Conservation (phyloP, 1,284 basidiomycete species). For the Amylostereum chailletii region DNA sequence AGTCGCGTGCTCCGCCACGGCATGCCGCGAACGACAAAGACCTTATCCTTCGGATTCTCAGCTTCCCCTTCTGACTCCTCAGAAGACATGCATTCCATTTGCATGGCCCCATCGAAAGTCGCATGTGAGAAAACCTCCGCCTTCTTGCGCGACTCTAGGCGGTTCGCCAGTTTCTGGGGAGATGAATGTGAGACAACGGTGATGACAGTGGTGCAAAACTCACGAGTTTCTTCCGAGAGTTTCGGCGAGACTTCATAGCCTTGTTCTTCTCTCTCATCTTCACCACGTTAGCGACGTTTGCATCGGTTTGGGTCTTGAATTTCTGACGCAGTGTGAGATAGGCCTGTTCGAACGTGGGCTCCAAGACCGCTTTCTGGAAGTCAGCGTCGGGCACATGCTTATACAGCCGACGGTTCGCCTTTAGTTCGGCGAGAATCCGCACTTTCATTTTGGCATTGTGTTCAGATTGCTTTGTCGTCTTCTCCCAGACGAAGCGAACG, state of each 20-base stretch:
- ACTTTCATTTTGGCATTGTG: constrained; percentile 65
- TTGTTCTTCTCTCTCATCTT: constrained; percentile 51
- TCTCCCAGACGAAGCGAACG: constrained; percentile 69
- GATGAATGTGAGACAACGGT: background rate
- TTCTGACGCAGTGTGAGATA: constrained; percentile 62
- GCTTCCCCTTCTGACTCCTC: constrained; percentile 60
- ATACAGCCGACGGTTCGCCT: constrained; percentile 43
- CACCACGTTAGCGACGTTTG: constrained; percentile 27
- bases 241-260: constrained; percentile 46
- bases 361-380: constrained; percentile 54
- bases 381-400: constrained; percentile 55
- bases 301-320: constrained; percentile 49
- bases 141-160: constrained; percentile 46
- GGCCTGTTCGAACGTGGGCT: constrained; percentile 58
- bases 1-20: constrained; percentile 57
- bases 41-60: constrained; percentile 16
- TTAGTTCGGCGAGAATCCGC: constrained; percentile 50
- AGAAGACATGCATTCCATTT: constrained; percentile 69
- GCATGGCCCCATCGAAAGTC: constrained; percentile 58
- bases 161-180: constrained; percentile 55
- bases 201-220: constrained; percentile 15
- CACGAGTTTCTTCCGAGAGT: constrained; percentile 54
- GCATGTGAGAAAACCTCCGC: constrained; percentile 45
- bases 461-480: constrained; percentile 60
- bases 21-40: constrained; percentile 39